Percentiles rank a stretch among this genome's conserved stretches.
phyloP scores from a whole-genome alignment of 305 asterid species.

The Fraxinus velutina region DNA sequence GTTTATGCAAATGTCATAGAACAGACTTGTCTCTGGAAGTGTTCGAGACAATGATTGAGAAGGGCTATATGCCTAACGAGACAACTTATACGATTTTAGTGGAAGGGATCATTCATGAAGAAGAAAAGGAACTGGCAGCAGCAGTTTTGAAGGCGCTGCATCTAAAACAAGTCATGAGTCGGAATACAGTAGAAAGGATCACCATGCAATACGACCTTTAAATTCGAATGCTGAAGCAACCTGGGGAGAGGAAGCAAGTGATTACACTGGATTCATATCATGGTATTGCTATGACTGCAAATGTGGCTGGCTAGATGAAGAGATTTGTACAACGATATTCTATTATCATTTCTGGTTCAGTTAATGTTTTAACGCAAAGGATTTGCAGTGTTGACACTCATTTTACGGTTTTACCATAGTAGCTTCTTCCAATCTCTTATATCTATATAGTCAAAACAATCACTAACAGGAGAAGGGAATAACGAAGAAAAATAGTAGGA shows the following conservation, averaged over 20 bases:
- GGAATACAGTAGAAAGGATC: conserved; percentile 56
- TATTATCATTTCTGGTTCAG: neutral
- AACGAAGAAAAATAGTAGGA: neutral
- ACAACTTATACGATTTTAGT: conserved; percentile 66
- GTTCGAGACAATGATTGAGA: conserved; percentile 53
- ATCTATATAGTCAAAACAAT: neutral
- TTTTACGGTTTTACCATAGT: neutral
- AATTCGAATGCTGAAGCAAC: neutral
- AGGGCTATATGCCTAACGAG: conserved; percentile 66
- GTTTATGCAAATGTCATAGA: conserved; percentile 68
- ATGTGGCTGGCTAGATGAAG: neutral
- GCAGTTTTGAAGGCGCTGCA: conserved; percentile 57
- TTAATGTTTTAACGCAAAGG: neutral
- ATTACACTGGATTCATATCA: neutral
- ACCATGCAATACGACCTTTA: conserved; percentile 71
- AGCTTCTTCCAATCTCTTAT: neutral
- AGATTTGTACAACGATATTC: neutral
- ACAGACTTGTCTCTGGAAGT: conserved; percentile 65
- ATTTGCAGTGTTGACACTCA: neutral
- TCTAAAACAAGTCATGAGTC: conserved; percentile 45
- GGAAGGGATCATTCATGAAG: conserved; percentile 68
- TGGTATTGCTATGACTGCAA: neutral
- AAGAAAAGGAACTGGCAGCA: conserved; percentile 57
- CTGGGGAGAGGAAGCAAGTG: neutral
- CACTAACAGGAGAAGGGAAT: neutral